Evolutionary conservation across 768 basidiomycete genomes (phyloP).

Genomic region (Nidularia pulvinata): DNA sequence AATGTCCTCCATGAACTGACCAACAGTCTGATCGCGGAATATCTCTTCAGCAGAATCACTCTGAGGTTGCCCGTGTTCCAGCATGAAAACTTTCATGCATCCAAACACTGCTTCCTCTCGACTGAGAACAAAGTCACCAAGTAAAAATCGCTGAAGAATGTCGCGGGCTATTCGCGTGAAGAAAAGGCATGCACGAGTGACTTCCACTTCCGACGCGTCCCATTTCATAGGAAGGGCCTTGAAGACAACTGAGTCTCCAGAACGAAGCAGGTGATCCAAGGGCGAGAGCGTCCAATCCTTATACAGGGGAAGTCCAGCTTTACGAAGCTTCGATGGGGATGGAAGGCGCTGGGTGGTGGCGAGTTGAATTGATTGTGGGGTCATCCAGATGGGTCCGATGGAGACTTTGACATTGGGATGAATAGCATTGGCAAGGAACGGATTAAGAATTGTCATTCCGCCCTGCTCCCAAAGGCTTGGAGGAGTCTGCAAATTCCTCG

Average conservation of each 20-base stretch:
- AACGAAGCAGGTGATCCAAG: constrained; percentile 79
- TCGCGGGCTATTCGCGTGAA: constrained; percentile 53
- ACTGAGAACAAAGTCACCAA: constrained; percentile 38
- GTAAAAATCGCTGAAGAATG: constrained; percentile 37
- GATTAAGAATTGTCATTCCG: constrained; percentile 48
- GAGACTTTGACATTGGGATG: constrained; percentile 34
- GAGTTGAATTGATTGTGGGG: constrained; percentile 53
- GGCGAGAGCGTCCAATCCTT: constrained; percentile 72
- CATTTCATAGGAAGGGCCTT: constrained; percentile 64
- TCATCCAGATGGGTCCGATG: constrained; percentile 50
- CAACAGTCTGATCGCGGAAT: constrained; percentile 75
- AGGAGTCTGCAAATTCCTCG: constrained; percentile 33
- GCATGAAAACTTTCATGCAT: constrained; percentile 95
- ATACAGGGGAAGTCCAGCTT: constrained; percentile 43
- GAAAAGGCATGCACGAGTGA: constrained; percentile 68
- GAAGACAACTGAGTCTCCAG: constrained; percentile 71
- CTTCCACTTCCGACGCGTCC: constrained; percentile 79
- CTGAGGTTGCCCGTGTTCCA: constrained; percentile 79
- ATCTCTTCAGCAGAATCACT: constrained; percentile 60
- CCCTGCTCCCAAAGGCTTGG: constrained; percentile 47
- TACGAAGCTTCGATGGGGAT: constrained; percentile 15
- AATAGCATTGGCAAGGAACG: constrained; percentile 57
- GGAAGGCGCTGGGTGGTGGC: constrained; percentile 56
- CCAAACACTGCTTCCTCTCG: constrained; percentile 66
- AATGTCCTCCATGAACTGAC: constrained; percentile 55